Evolutionary conservation across 2,329 filamentous ascomycete genomes (phyloP), one percentile per base, ranked within the genome.

Genomic region (Neofusicoccum sp.): DNA sequence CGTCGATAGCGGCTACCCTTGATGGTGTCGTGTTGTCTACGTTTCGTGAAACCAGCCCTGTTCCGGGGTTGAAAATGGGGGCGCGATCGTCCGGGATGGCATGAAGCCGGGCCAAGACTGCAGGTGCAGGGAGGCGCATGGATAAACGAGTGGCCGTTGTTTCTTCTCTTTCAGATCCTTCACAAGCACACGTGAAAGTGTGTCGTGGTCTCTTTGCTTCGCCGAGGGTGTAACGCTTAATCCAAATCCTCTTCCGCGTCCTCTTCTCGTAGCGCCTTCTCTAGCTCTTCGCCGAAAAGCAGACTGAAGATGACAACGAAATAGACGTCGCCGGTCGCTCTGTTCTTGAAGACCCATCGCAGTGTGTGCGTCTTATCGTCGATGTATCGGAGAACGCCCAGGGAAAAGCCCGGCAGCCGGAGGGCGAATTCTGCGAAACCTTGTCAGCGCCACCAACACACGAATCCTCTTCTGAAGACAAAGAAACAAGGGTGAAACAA

Each of bases 341-440:
- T 63, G 62, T 79, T 74, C 70, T 78, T 79, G 61, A 80, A 70
- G 43, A 80, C 77, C 66, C 76, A 80, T 24, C 79, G 67, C 61
- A 80, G 64, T 61, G 74, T 73, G 68, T 81, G 79, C 48, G 76
- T 80, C 68, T 79, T 79, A 48, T 79, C 73, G 63, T 78, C 78
- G 43, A 80, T 73, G 60, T 80, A 80, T 64, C 73, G 76, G 44
- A 77, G 72, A 3, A 80, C 76, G 12, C 72, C 73, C 28, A 80
- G 72, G 2, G 70, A 75, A 57, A 80, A 79, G 0, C 78, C 79
- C 0, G 78, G 79, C 14, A 81, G 63, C 58, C 77, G 75, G 3
- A 81, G 62, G 3, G 73, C 68, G 61, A 79, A 79, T 45, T 78
- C 64, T 65, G 54, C 49, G 20, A 12, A 24, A 16, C 8, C 12